Conservation (phyloP, 345 rosid species). For the Moricandia moricandioides region DNA sequence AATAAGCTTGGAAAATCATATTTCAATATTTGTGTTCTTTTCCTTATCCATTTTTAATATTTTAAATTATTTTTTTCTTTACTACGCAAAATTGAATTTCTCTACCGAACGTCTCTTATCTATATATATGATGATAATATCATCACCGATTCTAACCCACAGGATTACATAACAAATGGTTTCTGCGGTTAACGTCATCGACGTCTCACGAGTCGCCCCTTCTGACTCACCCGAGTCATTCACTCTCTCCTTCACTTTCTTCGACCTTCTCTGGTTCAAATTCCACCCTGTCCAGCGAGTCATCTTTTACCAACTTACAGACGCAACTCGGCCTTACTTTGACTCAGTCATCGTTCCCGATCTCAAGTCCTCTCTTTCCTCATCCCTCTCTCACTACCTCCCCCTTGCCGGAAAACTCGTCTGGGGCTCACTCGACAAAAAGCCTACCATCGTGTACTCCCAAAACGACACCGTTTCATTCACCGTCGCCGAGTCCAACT, state of each 20-base stretch:
- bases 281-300: conserved; percentile 33
- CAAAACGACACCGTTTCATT: conserved; percentile 41
- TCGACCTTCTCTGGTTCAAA: conserved; percentile 37
- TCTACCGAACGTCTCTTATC: neutral
- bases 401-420: conserved; percentile 44
- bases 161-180: neutral
- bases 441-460: conserved; percentile 13
- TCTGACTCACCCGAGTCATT: conserved; percentile 24
- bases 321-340: conserved; percentile 27
- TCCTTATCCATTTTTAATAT: neutral
- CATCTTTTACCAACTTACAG: conserved; percentile 38
- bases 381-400: conserved; percentile 41
- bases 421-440: conserved; percentile 25
- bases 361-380: conserved; percentile 40
- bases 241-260: conserved; percentile 36
- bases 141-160: neutral
- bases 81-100: conserved; percentile 4
- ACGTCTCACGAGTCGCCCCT: conserved; percentile 31
- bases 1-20: neutral
- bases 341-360: conserved; percentile 38
- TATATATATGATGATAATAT: neutral
- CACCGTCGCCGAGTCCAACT: conserved; percentile 37
- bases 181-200: conserved; percentile 7
- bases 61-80: neutral
- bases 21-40: neutral